Percentiles rank a stretch among this genome's conserved stretches.
Conservation (phyloP, 2,329 filamentous ascomycete genomes). For the Rhexocercosporidium sp. region DNA sequence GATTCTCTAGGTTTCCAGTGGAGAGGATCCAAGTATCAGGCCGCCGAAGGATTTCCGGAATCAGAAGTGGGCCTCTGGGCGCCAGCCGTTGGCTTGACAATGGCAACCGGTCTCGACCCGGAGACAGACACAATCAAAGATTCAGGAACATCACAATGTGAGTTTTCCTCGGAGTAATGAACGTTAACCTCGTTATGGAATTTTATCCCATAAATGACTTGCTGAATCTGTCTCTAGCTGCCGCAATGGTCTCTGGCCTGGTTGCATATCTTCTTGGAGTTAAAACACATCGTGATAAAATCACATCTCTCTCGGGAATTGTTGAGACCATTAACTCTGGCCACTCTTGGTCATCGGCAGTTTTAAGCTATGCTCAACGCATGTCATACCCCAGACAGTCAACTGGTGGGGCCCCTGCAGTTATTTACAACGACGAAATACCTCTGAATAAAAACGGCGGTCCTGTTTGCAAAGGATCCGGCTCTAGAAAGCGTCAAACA, state of each 20-base stretch:
- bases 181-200: no score
- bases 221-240: not conserved
- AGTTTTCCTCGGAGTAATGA: no score
- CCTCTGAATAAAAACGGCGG: not conserved
- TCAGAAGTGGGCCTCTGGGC: not conserved
- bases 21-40: not conserved
- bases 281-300: not conserved
- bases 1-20: no score
- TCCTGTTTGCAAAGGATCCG: not conserved
- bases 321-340: not conserved
- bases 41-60: not conserved
- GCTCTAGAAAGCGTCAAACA: not conserved
- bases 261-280: not conserved
- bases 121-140: not conserved
- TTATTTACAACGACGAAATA: not conserved
- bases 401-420: not conserved
- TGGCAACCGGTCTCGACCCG: not conserved
- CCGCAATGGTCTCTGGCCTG: not conserved
- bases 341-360: not conserved
- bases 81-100: not conserved
- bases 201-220: not conserved
- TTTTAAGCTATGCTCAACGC: not conserved
- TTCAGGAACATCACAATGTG: not conserved
- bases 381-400: not conserved
- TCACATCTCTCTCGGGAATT: no score